phyloP scores from a whole-genome alignment of 2,329 filamentous ascomycete species.

The Trichophaea hybrida region DNA sequence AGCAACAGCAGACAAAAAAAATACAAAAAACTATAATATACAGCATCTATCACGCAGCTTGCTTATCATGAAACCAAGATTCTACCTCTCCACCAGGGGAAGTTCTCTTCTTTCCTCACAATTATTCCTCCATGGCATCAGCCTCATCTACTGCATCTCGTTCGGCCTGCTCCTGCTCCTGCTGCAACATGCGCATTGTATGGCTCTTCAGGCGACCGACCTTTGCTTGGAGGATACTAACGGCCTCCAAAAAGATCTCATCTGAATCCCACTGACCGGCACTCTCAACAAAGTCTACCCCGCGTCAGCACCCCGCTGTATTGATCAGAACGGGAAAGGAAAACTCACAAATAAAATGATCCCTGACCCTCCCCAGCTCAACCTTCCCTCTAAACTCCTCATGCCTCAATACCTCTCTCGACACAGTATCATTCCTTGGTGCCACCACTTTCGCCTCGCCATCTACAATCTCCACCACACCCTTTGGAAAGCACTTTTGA shows the following conservation, averaged over 20 bases:
- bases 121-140: conserved; percentile 10
- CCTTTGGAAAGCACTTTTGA: conserved; percentile 69
- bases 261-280: conserved; percentile 91
- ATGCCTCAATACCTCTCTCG: conserved; percentile 80
- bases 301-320: neutral
- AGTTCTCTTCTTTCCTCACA: neutral
- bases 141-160: conserved; percentile 24
- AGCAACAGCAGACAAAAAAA: too few species aligned
- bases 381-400: conserved; percentile 92
- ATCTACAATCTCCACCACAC: conserved; percentile 67
- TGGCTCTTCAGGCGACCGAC: conserved; percentile 59
- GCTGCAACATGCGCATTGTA: conserved; percentile 43
- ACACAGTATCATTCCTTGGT: conserved; percentile 88
- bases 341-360: conserved; percentile 72
- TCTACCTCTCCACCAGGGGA: too few species aligned
- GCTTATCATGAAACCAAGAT: too few species aligned
- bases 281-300: conserved; percentile 66
- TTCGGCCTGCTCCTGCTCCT: conserved; percentile 31
- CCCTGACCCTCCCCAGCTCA: conserved; percentile 71
- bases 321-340: neutral
- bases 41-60: too few species aligned
- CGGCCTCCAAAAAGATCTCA: conserved; percentile 77
- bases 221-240: conserved; percentile 75
- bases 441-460: conserved; percentile 71
- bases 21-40: too few species aligned